These are phyloP conservation scores for Trichoderma asperellum DNA, from an alignment of 2,329 filamentous ascomycete genomes.

Conservation along the genomic window DNA sequence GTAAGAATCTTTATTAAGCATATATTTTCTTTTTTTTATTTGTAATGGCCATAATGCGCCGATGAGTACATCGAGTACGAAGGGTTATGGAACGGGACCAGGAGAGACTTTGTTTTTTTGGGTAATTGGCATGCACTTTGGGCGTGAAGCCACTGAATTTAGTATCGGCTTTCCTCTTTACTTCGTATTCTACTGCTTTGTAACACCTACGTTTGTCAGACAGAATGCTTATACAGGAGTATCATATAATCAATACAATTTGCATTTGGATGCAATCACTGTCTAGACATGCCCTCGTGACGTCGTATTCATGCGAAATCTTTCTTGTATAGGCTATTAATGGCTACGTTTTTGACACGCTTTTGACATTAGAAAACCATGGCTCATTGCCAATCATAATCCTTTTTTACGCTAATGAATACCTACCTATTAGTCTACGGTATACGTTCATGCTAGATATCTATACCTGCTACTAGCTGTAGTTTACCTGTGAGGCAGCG, in stretches of 20 bases:
- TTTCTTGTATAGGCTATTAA: background rate
- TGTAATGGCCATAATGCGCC: slow-evolving; percentile 22
- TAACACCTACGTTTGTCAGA: slow-evolving; percentile 9
- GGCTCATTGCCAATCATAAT: background rate
- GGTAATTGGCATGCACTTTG: slow-evolving; percentile 34
- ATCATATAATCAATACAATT: slow-evolving; percentile 31
- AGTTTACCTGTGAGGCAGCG: background rate
- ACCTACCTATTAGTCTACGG: too few relatives aligned
- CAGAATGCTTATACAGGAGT: slow-evolving; percentile 29
- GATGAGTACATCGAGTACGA: slow-evolving; percentile 18
- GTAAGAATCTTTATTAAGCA: slow-evolving; percentile 41
- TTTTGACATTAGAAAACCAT: background rate
- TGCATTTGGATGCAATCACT: background rate
- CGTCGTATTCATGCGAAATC: background rate
- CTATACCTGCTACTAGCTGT: too few relatives aligned
- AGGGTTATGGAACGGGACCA: slow-evolving; percentile 17
- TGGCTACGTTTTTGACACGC: too few relatives aligned
- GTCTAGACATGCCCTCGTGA: background rate
- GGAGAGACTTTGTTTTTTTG: slow-evolving; percentile 35
- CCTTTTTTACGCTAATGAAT: too few relatives aligned
- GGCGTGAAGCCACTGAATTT: slow-evolving; percentile 30
- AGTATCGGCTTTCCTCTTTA: slow-evolving; percentile 27
- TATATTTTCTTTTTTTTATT: slow-evolving; percentile 31
- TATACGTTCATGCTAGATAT: too few relatives aligned
- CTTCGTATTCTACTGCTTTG: slow-evolving; percentile 24